phyloP scores from a whole-genome alignment of 1,284 basidiomycete genomes.

The Athelia sp. region DNA sequence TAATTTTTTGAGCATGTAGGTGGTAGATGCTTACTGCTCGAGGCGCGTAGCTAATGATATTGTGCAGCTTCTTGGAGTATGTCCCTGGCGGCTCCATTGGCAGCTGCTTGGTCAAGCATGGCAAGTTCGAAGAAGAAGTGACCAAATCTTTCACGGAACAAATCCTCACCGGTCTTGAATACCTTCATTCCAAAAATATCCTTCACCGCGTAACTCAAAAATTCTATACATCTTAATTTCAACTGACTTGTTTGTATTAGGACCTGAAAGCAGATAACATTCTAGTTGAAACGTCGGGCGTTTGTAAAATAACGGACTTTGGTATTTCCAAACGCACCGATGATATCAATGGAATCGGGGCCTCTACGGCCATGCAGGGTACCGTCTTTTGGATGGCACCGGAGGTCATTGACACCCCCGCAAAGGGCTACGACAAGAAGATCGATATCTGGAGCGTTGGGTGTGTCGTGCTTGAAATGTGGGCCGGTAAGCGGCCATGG shows the following conservation, averaged over 20 bases:
- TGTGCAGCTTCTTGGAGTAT: conserved; percentile 88
- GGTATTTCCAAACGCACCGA: conserved; percentile 90
- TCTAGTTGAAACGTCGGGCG: conserved; percentile 87
- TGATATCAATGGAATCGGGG: conserved; percentile 81
- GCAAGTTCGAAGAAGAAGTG: conserved; percentile 89
- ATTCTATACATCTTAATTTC: conserved; percentile 5
- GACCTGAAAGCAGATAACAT: conserved; percentile 99
- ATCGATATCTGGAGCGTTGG: conserved; percentile 99
- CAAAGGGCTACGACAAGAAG: conserved; percentile 91
- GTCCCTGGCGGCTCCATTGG: conserved; percentile 97
- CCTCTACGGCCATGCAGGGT: conserved; percentile 89
- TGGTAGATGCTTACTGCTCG: conserved; percentile 13
- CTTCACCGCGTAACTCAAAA: conserved; percentile 79
- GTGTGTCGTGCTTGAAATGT: conserved; percentile 98
- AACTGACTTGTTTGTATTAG: conserved; percentile 29
- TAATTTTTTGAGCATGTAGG: conserved; percentile 88
- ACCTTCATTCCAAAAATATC: conserved; percentile 89
- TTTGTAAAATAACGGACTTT: conserved; percentile 98
- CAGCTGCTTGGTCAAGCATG: conserved; percentile 87
- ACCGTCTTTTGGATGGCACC: conserved; percentile 99
- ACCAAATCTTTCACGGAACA: conserved; percentile 92
- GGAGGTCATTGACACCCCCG: conserved; percentile 85
- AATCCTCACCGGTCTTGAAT: conserved; percentile 89
- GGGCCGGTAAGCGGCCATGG: conserved; percentile 94
- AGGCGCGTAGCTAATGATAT: conserved; percentile 10